A percentile compares a stretch with the other conserved stretches of the same genome.
Conservation (phyloP, 164 flowering plant genomes). For the Magnolia sinica region DNA sequence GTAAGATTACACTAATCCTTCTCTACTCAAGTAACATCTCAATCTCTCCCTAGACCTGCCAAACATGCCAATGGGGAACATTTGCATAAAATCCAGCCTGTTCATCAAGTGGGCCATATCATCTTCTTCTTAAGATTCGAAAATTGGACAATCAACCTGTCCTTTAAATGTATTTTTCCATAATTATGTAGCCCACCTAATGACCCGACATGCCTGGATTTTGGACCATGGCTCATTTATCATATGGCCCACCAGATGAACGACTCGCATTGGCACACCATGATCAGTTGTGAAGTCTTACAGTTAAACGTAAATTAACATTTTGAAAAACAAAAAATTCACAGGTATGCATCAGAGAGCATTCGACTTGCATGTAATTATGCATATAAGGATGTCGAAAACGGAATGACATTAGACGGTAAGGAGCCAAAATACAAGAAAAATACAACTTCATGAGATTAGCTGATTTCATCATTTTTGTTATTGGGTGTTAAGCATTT, state of each 20-base stretch:
- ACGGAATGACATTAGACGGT: constrained; percentile 1
- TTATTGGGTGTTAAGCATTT: neutral
- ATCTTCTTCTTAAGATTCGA: no score
- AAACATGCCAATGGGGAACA: neutral
- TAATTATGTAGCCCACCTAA: no score
- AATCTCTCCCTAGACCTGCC: no score
- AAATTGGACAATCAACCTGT: no score
- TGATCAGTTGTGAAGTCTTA: no score
- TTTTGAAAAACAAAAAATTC: neutral
- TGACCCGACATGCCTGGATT: no score
- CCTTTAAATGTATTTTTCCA: no score
- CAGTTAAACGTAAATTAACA: neutral
- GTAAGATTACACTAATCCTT: constrained; percentile 1
- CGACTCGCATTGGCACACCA: no score
- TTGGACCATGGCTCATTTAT: no score
- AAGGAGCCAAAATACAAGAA: neutral
- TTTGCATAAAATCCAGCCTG: no score
- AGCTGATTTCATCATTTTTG: neutral
- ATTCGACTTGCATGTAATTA: constrained; percentile 6
- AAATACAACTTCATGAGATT: neutral
- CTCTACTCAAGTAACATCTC: neutral
- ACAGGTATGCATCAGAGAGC: constrained; percentile 14
- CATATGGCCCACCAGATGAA: no score
- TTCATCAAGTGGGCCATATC: no score
- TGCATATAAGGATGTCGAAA: constrained; percentile 1